Evolutionary conservation across 257 asterid species (phyloP), one percentile per base, ranked within the genome.

Genomic region (Solanum medicagineum): DNA sequence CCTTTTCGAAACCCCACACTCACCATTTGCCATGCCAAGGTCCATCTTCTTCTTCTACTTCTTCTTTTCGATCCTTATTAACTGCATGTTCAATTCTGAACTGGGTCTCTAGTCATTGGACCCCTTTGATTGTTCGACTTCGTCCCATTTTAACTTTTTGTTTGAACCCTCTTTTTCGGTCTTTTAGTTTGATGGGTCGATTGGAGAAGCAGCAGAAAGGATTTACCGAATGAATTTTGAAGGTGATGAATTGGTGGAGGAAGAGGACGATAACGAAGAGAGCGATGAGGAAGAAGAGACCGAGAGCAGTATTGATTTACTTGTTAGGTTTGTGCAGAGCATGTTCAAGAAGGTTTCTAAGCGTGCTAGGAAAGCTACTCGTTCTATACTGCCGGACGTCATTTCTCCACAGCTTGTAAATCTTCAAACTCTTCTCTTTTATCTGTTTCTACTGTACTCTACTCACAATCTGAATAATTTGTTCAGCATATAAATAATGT

Each of bases 351-450:
- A 86, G 56, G 87, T 88, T 59, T 88, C 90, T 1, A 86, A 63
- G 75, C 84, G 87, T 54, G 90, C 89, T 55, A 85, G 80, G 79
- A 88, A 88, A 80, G 87, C 89, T 32, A 86, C 89, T n/a, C 89
- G 87, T 42, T 81, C 87, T 56, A 36, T 88, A 63, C 66, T 88
- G 87, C 90, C 90, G 16, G 90, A 88, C 13, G 75, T 81, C 80
- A 63, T 88, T 79, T 83, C 90, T 47, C 89, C 90, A 75, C 90
- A 88, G 82, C 90, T 88, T 83, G 90, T 86, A 86, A 88, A 5
- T 55, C 88, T 83, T 53, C 16, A 29, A 62, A 60, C 44, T 55
- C 32, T 20, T 32, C 75, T 24, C 45, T 11, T 66, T 56, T 55
- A 47, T 81, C 26, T 71, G 2, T 69, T 73, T 22, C 13, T 74